A percentile compares a stretch with the other conserved stretches of the same genome.
Evolutionary conservation across 257 asterid genomes (phyloP).

Genomic region (Rehmannia glutinosa): DNA sequence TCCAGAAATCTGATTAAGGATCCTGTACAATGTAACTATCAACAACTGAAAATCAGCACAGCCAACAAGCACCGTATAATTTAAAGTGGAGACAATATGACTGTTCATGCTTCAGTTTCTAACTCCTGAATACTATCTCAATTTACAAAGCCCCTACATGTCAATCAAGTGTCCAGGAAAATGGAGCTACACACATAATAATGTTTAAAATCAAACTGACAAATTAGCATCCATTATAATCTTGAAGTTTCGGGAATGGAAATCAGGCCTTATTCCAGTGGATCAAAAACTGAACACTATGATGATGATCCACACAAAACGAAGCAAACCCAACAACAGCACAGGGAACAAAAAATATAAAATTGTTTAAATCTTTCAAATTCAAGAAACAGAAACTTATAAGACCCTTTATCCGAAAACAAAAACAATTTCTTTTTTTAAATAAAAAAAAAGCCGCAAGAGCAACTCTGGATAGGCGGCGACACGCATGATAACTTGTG

Average conservation of each 20-base stretch:
- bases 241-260: slow-evolving; percentile 10
- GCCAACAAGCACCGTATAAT: slow-evolving; percentile 19
- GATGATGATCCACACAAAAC: slow-evolving; percentile 11
- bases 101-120: slow-evolving; percentile 19
- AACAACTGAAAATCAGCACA: slow-evolving; percentile 22
- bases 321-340: slow-evolving; percentile 15
- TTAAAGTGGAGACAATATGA: slow-evolving; percentile 19
- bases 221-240: slow-evolving; percentile 21
- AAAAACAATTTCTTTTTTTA: too few relatives aligned
- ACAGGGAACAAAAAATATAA: neutral
- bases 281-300: slow-evolving; percentile 39
- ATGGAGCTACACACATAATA: too few relatives aligned
- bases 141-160: too few relatives aligned
- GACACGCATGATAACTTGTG: neutral
- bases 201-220: too few relatives aligned
- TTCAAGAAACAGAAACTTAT: slow-evolving; percentile 3
- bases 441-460: neutral
- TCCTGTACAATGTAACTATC: slow-evolving; percentile 19
- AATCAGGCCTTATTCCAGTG: slow-evolving; percentile 19
- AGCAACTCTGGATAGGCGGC: slow-evolving; percentile 13
- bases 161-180: too few relatives aligned
- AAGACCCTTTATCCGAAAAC: slow-evolving; percentile 1
- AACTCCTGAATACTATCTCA: too few relatives aligned
- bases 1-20: slow-evolving; percentile 35
- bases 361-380: slow-evolving; percentile 19